Evolutionary conservation across 192 early-diverging fungal genomes (phyloP).

Genomic region (Coemansia umbellata): DNA sequence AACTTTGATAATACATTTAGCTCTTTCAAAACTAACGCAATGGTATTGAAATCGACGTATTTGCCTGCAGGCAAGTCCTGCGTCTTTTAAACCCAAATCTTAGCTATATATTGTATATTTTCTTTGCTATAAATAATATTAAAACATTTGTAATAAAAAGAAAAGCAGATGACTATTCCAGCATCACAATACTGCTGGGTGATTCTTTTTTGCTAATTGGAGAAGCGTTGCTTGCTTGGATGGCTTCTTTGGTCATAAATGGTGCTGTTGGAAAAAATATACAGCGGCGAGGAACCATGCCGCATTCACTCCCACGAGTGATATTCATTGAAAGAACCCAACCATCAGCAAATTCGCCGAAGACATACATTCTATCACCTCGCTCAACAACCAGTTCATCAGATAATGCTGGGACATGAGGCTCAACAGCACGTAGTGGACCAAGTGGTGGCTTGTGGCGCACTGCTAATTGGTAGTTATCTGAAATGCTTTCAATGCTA

Average conservation of each 20-base stretch:
- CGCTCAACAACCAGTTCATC: conserved; percentile 31
- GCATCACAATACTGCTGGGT: not conserved
- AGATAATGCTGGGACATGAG: conserved; percentile 22
- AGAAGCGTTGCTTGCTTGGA: conserved; percentile 1
- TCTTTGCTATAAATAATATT: too few species aligned
- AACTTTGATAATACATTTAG: not conserved
- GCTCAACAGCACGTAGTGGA: conserved; percentile 27
- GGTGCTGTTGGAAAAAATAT: conserved; percentile 38
- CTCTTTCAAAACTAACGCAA: not conserved
- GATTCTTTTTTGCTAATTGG: not conserved
- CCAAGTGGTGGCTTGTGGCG: conserved; percentile 45
- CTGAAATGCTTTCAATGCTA: conserved; percentile 42
- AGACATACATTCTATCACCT: conserved; percentile 25
- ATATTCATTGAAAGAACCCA: conserved; percentile 41
- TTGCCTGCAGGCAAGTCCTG: not conserved
- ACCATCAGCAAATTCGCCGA: conserved; percentile 49
- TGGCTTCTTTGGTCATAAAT: conserved; percentile 30
- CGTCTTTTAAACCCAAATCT: conserved; percentile 2
- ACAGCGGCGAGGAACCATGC: conserved; percentile 47
- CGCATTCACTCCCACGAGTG: conserved; percentile 28
- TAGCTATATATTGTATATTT: too few species aligned
- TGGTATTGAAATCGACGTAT: conserved; percentile 22
- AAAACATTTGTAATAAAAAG: too few species aligned
- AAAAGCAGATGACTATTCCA: not conserved
- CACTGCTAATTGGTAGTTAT: conserved; percentile 43